Conservation (phyloP, 345 rosid species). For the Lumnitzera littorea region DNA sequence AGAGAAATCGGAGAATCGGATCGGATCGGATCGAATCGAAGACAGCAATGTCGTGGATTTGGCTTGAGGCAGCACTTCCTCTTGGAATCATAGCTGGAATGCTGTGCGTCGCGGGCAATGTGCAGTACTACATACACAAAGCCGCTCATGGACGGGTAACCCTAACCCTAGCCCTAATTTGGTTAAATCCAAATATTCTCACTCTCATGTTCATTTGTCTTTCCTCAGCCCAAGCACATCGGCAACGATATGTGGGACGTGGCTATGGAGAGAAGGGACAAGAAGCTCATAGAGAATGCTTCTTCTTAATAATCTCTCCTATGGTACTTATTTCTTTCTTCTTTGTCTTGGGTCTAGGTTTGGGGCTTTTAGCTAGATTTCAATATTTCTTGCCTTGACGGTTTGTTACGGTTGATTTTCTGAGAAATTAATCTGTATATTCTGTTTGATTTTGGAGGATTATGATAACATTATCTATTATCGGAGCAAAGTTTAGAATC, state of each 20-base stretch:
- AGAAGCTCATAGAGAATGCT: slow-evolving; percentile 59
- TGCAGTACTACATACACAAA: slow-evolving; percentile 87
- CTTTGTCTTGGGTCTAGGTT: no score
- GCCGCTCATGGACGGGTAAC: slow-evolving; percentile 80
- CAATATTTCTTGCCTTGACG: no score
- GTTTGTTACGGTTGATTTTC: no score
- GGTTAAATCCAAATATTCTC: neutral
- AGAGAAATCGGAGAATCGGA: no score
- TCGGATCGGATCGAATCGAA: no score
- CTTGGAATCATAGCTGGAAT: slow-evolving; percentile 93
- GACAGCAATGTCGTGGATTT: slow-evolving; percentile 44
- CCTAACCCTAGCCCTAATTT: neutral
- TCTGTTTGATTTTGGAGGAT: no score
- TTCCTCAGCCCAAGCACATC: slow-evolving; percentile 74
- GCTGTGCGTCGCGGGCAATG: slow-evolving; percentile 78
- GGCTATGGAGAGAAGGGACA: slow-evolving; percentile 93
- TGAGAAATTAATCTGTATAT: no score
- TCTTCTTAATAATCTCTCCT: slow-evolving; percentile 27
- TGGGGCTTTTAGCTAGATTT: no score
- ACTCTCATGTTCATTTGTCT: no score
- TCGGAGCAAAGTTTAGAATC: no score
- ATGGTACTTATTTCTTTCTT: no score
- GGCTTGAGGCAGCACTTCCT: slow-evolving; percentile 82
- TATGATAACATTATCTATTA: no score
- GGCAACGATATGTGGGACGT: slow-evolving; percentile 93